Percentiles rank a stretch among this genome's conserved stretches.
These are phyloP conservation scores for Oryza glumipatula DNA, from an alignment of 176 grass and related monocot species.

Conservation along the genomic window DNA sequence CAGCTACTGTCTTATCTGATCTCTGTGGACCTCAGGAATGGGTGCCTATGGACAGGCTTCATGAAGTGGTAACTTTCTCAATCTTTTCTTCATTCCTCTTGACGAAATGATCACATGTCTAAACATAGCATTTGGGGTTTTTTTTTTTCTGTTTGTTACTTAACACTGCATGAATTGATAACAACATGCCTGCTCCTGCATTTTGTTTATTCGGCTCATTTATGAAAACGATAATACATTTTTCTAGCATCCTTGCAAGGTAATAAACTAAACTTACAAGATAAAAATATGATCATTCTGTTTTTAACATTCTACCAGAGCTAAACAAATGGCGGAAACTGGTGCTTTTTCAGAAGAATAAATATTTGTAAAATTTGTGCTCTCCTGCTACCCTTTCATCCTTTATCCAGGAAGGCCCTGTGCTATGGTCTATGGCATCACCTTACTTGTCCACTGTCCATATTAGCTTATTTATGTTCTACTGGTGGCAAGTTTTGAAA, in stretches of 20 bases:
- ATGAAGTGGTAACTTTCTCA: slow-evolving; percentile 64
- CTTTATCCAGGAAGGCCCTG: background rate
- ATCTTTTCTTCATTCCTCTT: background rate
- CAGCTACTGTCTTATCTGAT: slow-evolving; percentile 69
- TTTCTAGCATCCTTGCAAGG: background rate
- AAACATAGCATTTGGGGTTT: background rate
- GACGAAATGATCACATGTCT: background rate
- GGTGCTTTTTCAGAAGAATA: background rate
- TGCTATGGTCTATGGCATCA: background rate
- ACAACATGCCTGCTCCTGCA: background rate
- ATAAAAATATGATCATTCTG: background rate
- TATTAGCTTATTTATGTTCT: background rate
- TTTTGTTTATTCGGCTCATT: background rate
- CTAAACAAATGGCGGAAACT: no score
- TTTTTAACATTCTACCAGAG: background rate
- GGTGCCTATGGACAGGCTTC: slow-evolving; percentile 74
- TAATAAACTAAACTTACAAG: background rate
- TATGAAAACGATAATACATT: background rate
- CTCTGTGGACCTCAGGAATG: slow-evolving; percentile 68
- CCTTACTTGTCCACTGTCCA: background rate
- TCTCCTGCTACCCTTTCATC: background rate
- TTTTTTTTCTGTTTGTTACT: no score
- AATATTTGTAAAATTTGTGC: background rate
- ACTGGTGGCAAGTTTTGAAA: background rate
- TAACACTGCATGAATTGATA: background rate